Evolutionary conservation across 306 rosid species (phyloP).

Genomic region (Begonia loranthoides): DNA sequence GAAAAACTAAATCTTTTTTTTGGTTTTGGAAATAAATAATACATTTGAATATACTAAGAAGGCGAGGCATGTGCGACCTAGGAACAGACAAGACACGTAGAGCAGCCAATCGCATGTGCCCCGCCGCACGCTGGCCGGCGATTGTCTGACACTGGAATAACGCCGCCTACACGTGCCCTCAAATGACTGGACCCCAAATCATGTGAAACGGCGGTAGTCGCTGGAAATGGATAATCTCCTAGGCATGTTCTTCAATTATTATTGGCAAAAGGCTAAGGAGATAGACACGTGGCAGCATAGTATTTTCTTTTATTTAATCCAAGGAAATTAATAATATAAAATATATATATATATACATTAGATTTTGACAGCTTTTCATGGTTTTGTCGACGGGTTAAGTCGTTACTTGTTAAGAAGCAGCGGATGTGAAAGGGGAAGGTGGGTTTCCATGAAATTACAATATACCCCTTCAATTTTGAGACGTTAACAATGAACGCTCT

Average conservation of each 20-base stretch:
- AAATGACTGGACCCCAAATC: slow-evolving; percentile 19
- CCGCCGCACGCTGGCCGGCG: slow-evolving; percentile 15
- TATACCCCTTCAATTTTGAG: no score
- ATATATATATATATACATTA: no score
- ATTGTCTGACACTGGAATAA: slow-evolving; percentile 7
- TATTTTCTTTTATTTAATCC: neutral
- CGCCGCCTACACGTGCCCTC: slow-evolving; percentile 14
- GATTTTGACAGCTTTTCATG: no score
- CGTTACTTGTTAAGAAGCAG: slow-evolving; percentile 31
- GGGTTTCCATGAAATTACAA: slow-evolving; percentile 13
- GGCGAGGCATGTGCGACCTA: neutral
- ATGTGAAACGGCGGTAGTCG: slow-evolving; percentile 30
- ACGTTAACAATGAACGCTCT: no score
- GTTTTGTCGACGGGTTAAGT: slow-evolving; percentile 43
- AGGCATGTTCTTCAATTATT: neutral
- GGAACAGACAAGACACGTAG: no score
- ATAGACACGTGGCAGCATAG: neutral
- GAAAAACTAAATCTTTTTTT: no score
- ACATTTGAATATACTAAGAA: no score
- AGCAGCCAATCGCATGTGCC: slow-evolving; percentile 20
- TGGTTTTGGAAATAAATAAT: no score
- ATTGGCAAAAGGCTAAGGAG: no score
- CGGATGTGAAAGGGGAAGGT: slow-evolving; percentile 19
- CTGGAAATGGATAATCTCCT: slow-evolving; percentile 15
- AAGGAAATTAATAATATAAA: neutral